A percentile compares a stretch with the other conserved stretches of the same genome.
phyloP scores from a whole-genome alignment of 805 yeast genomes.

The Tetrapisispora pingtungensis region DNA sequence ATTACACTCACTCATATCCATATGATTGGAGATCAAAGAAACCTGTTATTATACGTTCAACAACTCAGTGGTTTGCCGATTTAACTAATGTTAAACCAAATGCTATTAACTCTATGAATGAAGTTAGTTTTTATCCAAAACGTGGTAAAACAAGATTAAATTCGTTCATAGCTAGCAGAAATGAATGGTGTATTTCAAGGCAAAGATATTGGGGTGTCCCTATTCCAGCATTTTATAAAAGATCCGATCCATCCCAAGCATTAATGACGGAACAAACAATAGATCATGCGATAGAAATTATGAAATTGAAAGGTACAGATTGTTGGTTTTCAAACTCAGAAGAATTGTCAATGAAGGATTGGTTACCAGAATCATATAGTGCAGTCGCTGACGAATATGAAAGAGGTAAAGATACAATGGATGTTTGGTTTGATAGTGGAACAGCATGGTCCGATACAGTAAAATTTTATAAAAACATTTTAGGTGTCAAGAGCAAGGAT shows the following conservation, averaged over 20 bases:
- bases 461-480: conserved; percentile 29
- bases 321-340: conserved; percentile 63
- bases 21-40: conserved; percentile 95
- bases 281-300: conserved; percentile 43
- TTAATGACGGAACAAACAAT: conserved; percentile 49
- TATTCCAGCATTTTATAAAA: conserved; percentile 70
- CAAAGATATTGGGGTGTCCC: conserved; percentile 99
- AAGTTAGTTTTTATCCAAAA: conserved; percentile 65
- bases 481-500: conserved; percentile 18
- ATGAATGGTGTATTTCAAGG: conserved; percentile 96
- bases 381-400: conserved; percentile 35
- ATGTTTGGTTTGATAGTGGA: conserved; percentile 98
- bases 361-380: conserved; percentile 58
- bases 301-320: conserved; percentile 55
- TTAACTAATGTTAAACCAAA: conserved; percentile 58
- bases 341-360: conserved; percentile 31
- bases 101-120: conserved; percentile 49
- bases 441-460: conserved; percentile 60
- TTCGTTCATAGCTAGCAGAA: conserved; percentile 65
- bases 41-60: conserved; percentile 89
- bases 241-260: conserved; percentile 47
- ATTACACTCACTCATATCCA: conserved; percentile 76
- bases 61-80: conserved; percentile 95
- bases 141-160: conserved; percentile 59
- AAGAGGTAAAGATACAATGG: conserved; percentile 88